Evolutionary conservation across 345 rosid genomes (phyloP).

Genomic region (Arabidopsis thaliana): TAIR10.1 NC_003070.9:2360001-2360500

Average conservation of each 20-base stretch:
- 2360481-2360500: background rate
- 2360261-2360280: conserved; percentile 76
- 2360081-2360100: conserved; percentile 74
- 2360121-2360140: conserved; percentile 67
- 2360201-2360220: background rate
- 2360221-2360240: background rate
- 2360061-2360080: conserved; percentile 83
- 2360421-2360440: conserved; percentile 24
- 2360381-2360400: conserved; percentile 86
- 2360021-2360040: conserved; percentile 87
- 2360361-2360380: conserved; percentile 60
- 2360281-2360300: conserved; percentile 73
- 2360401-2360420: conserved; percentile 72
- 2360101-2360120: conserved; percentile 63
- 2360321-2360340: conserved; percentile 61
- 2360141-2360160: conserved; percentile 65
- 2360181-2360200: conserved; percentile 29
- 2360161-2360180: conserved; percentile 81
- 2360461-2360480: background rate
- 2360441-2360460: conserved; percentile 13
- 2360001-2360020: conserved; percentile 84
- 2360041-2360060: conserved; percentile 85
- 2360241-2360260: conserved; percentile 15
- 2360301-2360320: conserved; percentile 84
- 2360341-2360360: conserved; percentile 50